These are phyloP conservation scores for Gynochthodes officinalis DNA, from an alignment of 257 asterid species.

Conservation along the genomic window DNA sequence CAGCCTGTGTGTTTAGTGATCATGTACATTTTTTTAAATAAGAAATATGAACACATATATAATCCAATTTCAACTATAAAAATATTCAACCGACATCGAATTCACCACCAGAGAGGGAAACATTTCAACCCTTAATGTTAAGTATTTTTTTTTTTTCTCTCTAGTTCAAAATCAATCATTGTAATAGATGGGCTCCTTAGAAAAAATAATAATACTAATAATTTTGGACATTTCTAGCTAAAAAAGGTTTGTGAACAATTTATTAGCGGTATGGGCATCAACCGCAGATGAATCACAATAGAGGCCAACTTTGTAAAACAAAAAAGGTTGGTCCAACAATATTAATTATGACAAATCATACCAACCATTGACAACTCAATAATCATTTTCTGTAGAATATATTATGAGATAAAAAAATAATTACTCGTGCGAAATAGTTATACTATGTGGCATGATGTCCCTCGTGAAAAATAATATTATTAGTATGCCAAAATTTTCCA, in stretches of 20 bases:
- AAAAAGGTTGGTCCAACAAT: slow-evolving; percentile 15
- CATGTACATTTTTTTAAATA: no score
- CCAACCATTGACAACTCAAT: slow-evolving; percentile 5
- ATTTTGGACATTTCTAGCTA: not conserved
- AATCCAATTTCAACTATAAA: no score
- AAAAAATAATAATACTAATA: no score
- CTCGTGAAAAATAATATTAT: not conserved
- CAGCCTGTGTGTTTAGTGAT: no score
- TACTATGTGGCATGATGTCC: not conserved
- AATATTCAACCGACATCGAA: no score
- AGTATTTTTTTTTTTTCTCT: no score
- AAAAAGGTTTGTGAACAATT: not conserved
- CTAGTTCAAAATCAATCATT: no score
- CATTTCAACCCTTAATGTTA: no score
- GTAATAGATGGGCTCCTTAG: no score
- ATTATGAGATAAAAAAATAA: not conserved
- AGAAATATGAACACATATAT: no score
- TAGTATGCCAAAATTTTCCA: not conserved
- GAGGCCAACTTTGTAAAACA: slow-evolving; percentile 15
- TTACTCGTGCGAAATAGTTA: no score
- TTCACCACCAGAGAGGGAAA: no score
- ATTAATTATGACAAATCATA: slow-evolving; percentile 20
- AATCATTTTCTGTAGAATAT: not conserved
- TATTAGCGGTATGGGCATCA: not conserved
- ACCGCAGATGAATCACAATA: slow-evolving; percentile 12